Evolutionary conservation across 2,329 filamentous ascomycete species (phyloP), one percentile per base, ranked within the genome.

Genomic region (Huntiella savannae): DNA sequence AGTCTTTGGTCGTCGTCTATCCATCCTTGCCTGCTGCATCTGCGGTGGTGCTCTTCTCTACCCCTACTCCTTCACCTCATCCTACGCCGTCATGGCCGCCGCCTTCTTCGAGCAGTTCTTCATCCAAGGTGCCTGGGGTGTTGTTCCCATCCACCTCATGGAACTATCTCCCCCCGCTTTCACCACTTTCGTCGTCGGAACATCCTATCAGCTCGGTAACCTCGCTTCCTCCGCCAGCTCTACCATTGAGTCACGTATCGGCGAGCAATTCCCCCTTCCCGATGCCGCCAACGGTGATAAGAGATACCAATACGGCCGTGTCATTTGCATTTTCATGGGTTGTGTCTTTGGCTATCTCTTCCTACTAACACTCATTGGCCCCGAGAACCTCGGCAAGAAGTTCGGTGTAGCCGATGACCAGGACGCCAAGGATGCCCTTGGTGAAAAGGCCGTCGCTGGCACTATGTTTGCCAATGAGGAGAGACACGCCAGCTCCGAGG

Each of bases 251-350:
- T 71, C 79, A 1, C 79, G 73, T 0, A 76, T 86, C 34, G 82
- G 82, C 33, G 79, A 86, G 60, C 64, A 67, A 1, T 91, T 84
- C 58, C 82, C 82, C 0, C 67, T 92, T 3, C 67, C 76, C 0
- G 63, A 72, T 0, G 70, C 69, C 1, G 58, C 67, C 13, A 57
- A 61, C 1, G 68, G 63, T 0, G 59, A 62, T 32, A 59, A 62
- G 40, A 66, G 79, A 3, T 84, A 79, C 59, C 64, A 83, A 49
- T 92, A 92, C 54, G 84, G 83, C 35, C 78, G 78, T 54, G 84
- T 92, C 7, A 88, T 93, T 52, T 84, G 79, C 57, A 91, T 92
- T 56, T 93, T 94, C 62, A 86, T 94, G 81, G 86, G 70, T 1
- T 85, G 79, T 53, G 84, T 92, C 1, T 93, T 72, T 54, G 69